Evolutionary conservation across 805 yeast genomes (phyloP), one percentile per base, ranked within the genome.

Genomic region (Metschnikowia sp.): DNA sequence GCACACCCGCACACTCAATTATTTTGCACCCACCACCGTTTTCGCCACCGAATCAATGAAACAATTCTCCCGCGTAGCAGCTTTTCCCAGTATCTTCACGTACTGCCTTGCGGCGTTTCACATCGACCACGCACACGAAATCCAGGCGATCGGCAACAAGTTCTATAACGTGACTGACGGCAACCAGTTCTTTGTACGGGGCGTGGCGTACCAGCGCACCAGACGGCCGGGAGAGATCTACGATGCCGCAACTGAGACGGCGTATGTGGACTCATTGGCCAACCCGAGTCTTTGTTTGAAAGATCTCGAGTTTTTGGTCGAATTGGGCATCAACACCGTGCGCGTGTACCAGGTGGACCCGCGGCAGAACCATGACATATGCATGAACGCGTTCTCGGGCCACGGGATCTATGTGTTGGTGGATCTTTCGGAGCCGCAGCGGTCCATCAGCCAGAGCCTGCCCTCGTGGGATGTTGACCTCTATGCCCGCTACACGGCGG

Each of bases 321-420:
- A 83, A 49, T 75, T 90, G 43, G 79, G 81, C 34, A 78, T 92
- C 45, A 92, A 91, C 65, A 81, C 86, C 10, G 73, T 92, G 39
- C 79, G 98, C 58, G 96, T 92, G 2, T 92, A 91, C 62, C 88
- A 95, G 40, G 77, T 92, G 45, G 84, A 90, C 68, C 83, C 92
- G n/a, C 65, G 75, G 1, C 70, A 72, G 49, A 74, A 52, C 49
- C 59, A 53, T 42, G 57, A 53, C 65, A 64, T 35, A 58, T 74
- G 58, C 52, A 62, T 43, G 68, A 59, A 38, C 57, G 67, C 58
- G 37, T 48, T 65, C 45, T 53, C 67, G 32, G 56, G 61, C 26
- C 63, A 63, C 15, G 73, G 73, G 8, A 64, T 69, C 34, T 69
- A 68, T 51, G 72, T 66, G 3, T 58, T 63, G 48, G 66, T 60